These are phyloP conservation scores for Boletus tylopilopsis DNA, from an alignment of 768 basidiomycete species.

Conservation along the genomic window DNA sequence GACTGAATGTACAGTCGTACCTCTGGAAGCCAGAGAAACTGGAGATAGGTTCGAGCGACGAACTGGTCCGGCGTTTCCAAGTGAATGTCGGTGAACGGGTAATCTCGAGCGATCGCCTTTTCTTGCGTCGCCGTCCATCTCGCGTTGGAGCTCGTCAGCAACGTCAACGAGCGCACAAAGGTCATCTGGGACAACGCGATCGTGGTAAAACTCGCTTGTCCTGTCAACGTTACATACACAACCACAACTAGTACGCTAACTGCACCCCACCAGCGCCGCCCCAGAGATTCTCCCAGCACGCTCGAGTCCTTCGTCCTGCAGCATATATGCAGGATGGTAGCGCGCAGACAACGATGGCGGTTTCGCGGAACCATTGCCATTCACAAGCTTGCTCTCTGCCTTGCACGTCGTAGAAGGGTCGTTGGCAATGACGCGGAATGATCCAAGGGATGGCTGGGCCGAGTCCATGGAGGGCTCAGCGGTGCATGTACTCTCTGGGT, in stretches of 20 bases:
- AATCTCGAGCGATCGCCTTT: conserved; percentile 51
- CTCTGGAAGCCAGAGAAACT: conserved; percentile 77
- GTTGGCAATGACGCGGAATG: conserved; percentile 17
- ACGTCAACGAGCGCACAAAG: conserved; percentile 15
- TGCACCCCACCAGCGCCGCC: conserved; percentile 6
- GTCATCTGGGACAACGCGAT: conserved; percentile 8
- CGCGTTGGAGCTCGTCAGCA: conserved; percentile 24
- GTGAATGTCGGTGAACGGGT: conserved; percentile 44
- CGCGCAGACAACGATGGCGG: conserved; percentile 20
- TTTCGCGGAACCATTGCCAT: conserved; percentile 1
- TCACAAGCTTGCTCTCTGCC: conserved; percentile 8
- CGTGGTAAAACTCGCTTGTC: too few species aligned
- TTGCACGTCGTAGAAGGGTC: conserved; percentile 20
- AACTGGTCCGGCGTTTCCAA: conserved; percentile 53
- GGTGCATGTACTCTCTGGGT: conserved; percentile 16
- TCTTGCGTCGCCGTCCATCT: conserved; percentile 61
- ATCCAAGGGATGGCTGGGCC: conserved; percentile 2
- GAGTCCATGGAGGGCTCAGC: conserved; percentile 9
- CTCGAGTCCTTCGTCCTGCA: conserved; percentile 70
- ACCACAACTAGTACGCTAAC: background rate
- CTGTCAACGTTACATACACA: background rate
- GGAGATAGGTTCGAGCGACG: conserved; percentile 62
- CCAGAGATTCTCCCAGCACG: conserved; percentile 57
- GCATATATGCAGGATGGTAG: conserved; percentile 80
- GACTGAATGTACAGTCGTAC: conserved; percentile 36